Evolutionary conservation across 192 early-diverging fungal species (phyloP).

Genomic region (Entomortierella parvispora): DNA sequence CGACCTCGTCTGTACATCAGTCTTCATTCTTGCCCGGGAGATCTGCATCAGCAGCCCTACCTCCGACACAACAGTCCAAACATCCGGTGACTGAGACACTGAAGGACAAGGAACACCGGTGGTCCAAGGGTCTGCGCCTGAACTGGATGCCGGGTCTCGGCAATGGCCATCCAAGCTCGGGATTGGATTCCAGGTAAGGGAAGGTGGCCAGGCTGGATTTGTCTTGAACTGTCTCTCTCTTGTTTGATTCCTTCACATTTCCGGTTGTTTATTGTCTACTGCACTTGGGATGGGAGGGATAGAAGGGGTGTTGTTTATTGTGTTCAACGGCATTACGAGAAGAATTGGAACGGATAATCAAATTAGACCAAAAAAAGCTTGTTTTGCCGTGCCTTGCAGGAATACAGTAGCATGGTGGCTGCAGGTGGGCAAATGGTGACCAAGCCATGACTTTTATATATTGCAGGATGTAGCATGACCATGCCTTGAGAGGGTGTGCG

Average conservation of each 20-base stretch:
- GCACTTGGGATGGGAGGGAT: neutral
- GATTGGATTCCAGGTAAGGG: conserved; percentile 38
- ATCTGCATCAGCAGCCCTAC: conserved; percentile 4
- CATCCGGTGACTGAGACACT: conserved; percentile 23
- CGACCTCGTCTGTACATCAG: conserved; percentile 7
- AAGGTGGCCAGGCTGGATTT: neutral
- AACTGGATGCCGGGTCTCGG: conserved; percentile 29
- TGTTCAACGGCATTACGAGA: neutral
- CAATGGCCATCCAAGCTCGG: conserved; percentile 5
- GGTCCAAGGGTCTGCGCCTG: conserved; percentile 33
- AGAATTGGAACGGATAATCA: too few relatives aligned
- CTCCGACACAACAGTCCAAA: conserved; percentile 3
- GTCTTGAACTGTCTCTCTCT: too few relatives aligned
- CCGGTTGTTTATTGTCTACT: too few relatives aligned
- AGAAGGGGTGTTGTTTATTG: neutral
- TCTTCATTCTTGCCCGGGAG: neutral
- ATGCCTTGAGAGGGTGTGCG: too few relatives aligned
- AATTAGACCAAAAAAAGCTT: too few relatives aligned
- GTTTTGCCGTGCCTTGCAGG: too few relatives aligned
- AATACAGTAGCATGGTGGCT: too few relatives aligned
- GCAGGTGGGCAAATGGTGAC: too few relatives aligned
- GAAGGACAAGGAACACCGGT: conserved; percentile 43
- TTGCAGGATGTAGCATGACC: too few relatives aligned
- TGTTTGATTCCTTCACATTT: too few relatives aligned
- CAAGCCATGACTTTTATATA: too few relatives aligned